phyloP scores from a whole-genome alignment of 129 eudicot species.

The Chrysanthemum seticuspe region DNA sequence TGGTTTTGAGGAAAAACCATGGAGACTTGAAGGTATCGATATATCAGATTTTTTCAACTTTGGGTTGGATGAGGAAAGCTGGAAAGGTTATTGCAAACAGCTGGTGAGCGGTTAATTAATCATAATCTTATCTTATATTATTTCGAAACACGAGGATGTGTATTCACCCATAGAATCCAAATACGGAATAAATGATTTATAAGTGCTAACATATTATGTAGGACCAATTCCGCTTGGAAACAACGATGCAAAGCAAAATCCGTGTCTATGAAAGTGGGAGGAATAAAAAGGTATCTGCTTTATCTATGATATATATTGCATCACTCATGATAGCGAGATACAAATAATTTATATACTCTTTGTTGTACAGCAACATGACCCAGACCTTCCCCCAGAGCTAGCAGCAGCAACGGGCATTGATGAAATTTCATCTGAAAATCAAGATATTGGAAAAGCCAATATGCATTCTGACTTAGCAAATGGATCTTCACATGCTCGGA shows the following conservation, averaged over 20 bases:
- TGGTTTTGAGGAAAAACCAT: conserved; percentile 94
- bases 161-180: neutral
- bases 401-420: conserved; percentile 91
- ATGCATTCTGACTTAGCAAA: conserved; percentile 51
- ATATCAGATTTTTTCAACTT: conserved; percentile 89
- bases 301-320: conserved; percentile 5
- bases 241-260: conserved; percentile 93
- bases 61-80: conserved; percentile 87
- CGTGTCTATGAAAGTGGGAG: conserved; percentile 96
- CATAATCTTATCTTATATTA: neutral
- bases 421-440: conserved; percentile 60
- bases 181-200: conserved; percentile 1
- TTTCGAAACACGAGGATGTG: neutral
- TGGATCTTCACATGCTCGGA: conserved; percentile 53
- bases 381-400: conserved; percentile 97
- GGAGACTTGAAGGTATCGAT: conserved; percentile 78
- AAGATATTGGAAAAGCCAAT: conserved; percentile 45
- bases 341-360: neutral
- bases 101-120: conserved; percentile 54
- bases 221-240: conserved; percentile 87
- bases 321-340: conserved; percentile 14
- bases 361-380: conserved; percentile 78
- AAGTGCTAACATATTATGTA: conserved; percentile 29
- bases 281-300: conserved; percentile 70
- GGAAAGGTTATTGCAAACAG: conserved; percentile 96